Evolutionary conservation across 768 basidiomycete genomes (phyloP), one percentile per base, ranked within the genome.

Genomic region (Tricholoma bakamatsutake): DNA sequence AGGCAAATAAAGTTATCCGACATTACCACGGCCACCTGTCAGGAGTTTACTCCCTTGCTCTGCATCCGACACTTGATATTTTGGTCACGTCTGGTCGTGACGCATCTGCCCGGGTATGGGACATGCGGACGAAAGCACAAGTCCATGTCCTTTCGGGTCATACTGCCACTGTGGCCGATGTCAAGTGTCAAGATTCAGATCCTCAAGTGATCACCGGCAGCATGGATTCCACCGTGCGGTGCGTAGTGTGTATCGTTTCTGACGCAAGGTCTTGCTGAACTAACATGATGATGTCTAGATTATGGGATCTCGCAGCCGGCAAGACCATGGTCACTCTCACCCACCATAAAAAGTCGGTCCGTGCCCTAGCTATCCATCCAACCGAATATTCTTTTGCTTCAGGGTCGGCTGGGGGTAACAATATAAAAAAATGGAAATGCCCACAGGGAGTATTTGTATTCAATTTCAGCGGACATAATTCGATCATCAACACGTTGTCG

Each of bases 381-480:
- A 93, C 91, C 4, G 97, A 98, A 64, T 98, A 94, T 75, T 90
- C 88, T 31, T 99, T 99, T 66, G 97, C 94, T 2, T 89, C 88
- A 3, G 97, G 90, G 49, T 94, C 92, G 24, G 90, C 96, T 0
- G 97, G 97, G n/a, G 97, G 95, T 0, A 98, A 98, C 76, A 98
- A 98, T 70, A 98, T 99, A 76, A 99, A 99, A 68, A 98, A 98
- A 70, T 99, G 96, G 96, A 97, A 96, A 64, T 98, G 93, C 63
- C 97, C 97, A 5, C 93, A 98, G 60, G 97, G 97, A 46, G 70
- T 83, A 2, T 98, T 99, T 61, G 96, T 98, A 3, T 92, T 90
- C 79, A 99, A 98, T 73, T 97, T 98, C 69, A 77, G 83, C 43
- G 97, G 97, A 0, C 97, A 98, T 69, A 93, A 97, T 58, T 92